These are phyloP conservation scores for Trametes cinnabarina DNA, from an alignment of 768 basidiomycete genomes.

Conservation along the genomic window DNA sequence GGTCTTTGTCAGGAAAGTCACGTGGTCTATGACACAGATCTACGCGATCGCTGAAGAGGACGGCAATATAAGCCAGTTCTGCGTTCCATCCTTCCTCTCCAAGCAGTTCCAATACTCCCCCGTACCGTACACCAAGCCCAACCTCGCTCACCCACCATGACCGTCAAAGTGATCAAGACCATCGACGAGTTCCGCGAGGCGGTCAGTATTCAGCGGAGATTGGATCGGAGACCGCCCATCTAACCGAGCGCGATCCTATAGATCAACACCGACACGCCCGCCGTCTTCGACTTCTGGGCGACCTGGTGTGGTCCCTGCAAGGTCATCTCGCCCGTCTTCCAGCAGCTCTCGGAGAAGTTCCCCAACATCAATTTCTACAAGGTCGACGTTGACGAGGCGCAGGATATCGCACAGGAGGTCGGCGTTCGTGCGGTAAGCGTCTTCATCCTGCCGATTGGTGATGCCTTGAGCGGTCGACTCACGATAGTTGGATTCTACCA, in stretches of 20 bases:
- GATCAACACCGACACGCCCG: constrained; percentile 47
- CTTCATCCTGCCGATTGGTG: background rate
- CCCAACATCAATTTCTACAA: constrained; percentile 60
- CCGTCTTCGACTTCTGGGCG: constrained; percentile 74
- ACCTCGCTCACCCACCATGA: constrained; percentile 9
- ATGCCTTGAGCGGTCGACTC: too few relatives aligned
- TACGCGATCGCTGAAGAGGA: constrained; percentile 6
- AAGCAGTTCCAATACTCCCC: background rate
- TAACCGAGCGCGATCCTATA: constrained; percentile 15
- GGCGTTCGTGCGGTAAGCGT: constrained; percentile 59
- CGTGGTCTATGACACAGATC: constrained; percentile 15
- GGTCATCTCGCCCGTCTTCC: constrained; percentile 63
- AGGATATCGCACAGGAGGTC: constrained; percentile 53
- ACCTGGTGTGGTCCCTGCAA: constrained; percentile 76
- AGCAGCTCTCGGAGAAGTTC: constrained; percentile 44
- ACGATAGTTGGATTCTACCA: constrained; percentile 3
- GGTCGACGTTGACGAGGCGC: constrained; percentile 65
- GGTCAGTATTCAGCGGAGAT: constrained; percentile 35
- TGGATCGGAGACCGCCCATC: background rate
- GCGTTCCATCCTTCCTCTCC: background rate
- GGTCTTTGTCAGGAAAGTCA: constrained; percentile 14
- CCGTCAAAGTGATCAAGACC: constrained; percentile 19
- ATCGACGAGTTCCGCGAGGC: constrained; percentile 31
- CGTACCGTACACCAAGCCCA: background rate
- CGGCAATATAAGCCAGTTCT: constrained; percentile 9